Percentiles rank a stretch among this genome's conserved stretches.
Conservation (phyloP, 2,329 filamentous ascomycete genomes). For the Ploettnerulaceae sp. region DNA sequence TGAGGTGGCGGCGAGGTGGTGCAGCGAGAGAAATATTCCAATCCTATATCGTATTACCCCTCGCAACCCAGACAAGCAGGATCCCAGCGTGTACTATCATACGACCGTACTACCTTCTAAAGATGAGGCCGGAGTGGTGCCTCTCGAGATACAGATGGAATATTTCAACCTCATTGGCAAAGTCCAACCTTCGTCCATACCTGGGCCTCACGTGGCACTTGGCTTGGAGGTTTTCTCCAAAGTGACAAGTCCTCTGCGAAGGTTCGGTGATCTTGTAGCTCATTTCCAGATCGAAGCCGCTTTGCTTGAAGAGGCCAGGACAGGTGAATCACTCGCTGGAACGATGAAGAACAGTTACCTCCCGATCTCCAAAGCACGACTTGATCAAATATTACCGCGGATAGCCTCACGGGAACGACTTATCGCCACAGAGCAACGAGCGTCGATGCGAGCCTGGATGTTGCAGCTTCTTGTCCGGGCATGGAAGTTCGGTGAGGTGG, state of each 20-base stretch:
- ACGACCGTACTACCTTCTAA: conserved; percentile 23
- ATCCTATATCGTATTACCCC: conserved; percentile 48
- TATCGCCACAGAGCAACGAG: conserved; percentile 14
- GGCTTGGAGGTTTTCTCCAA: conserved; percentile 58
- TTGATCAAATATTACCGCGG: conserved; percentile 29
- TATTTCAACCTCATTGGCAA: conserved; percentile 42
- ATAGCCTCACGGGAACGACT: conserved; percentile 29
- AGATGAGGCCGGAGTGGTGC: conserved; percentile 10
- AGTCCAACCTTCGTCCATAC: conserved; percentile 47
- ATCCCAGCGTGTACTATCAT: conserved; percentile 27
- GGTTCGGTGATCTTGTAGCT: conserved; percentile 56
- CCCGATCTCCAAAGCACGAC: conserved; percentile 27
- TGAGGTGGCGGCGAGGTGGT: conserved; percentile 58
- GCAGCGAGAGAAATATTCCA: conserved; percentile 50
- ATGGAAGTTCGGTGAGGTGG: conserved; percentile 48
- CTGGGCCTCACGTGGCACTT: conserved; percentile 52
- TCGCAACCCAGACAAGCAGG: conserved; percentile 21
- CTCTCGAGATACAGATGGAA: conserved; percentile 11
- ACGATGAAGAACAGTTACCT: conserved; percentile 31
- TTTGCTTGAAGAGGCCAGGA: conserved; percentile 42
- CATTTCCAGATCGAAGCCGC: conserved; percentile 64
- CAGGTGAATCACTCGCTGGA: conserved; percentile 35
- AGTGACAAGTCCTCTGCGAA: conserved; percentile 61
- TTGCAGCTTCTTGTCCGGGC: conserved; percentile 56
- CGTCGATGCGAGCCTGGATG: conserved; percentile 47